A percentile compares a stretch with the other conserved stretches of the same genome.
phyloP scores from a whole-genome alignment of 257 asterid species.

The Capsicum baccatum region DNA sequence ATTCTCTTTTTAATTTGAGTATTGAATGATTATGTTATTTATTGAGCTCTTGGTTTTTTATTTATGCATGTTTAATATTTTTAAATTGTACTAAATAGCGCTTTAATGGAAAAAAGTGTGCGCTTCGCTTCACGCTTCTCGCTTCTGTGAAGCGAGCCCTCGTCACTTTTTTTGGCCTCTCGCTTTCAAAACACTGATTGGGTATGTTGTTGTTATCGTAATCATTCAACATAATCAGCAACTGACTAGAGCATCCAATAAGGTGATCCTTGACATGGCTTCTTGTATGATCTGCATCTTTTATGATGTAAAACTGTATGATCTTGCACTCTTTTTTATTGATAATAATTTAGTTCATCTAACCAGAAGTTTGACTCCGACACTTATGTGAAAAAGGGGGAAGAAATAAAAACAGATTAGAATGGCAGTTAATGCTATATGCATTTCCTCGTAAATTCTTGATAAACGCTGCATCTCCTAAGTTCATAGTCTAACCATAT shows the following conservation, averaged over 20 bases:
- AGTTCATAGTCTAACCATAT: background rate
- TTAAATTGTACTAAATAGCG: too few species aligned
- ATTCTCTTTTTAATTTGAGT: too few species aligned
- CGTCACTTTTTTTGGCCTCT: too few species aligned
- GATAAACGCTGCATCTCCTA: background rate
- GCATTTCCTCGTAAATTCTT: constrained; percentile 2
- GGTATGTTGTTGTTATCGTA: background rate
- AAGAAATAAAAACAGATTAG: background rate
- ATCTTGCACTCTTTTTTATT: background rate
- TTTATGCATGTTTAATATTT: too few species aligned
- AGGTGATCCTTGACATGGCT: background rate
- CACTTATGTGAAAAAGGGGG: constrained; percentile 12
- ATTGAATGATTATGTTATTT: too few species aligned
- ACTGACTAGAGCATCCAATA: background rate
- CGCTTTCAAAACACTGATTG: too few species aligned
- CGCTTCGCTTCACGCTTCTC: too few species aligned
- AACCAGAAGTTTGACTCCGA: background rate
- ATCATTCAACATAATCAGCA: constrained; percentile 21
- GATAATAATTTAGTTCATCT: background rate
- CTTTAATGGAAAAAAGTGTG: too few species aligned
- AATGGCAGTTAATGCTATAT: background rate
- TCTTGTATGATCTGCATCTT: background rate
- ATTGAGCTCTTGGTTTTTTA: too few species aligned
- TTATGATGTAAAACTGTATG: too few species aligned
- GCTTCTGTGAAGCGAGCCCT: too few species aligned